Base-by-base conservation (phyloP, 1,139 yeast genomes). In the Yarrowia galli region DNA sequence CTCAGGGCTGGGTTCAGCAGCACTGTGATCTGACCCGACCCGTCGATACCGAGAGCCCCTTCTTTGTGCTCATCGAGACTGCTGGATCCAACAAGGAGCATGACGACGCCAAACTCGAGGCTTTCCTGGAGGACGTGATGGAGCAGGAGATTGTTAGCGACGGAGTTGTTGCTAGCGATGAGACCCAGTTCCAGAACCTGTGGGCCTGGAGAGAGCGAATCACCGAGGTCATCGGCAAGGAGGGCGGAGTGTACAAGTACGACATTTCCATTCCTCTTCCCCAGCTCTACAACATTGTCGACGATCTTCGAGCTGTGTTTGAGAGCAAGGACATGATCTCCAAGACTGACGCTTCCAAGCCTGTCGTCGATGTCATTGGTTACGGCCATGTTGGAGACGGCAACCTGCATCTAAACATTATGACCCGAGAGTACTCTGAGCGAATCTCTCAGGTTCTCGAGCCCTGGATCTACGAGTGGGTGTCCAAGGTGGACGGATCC, bases 331-430 rank as follows among this genome's bases (percentile, higher is more conserved):
- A 85, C 1, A 80, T 93, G 63, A 81, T 89, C 25, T 92, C 90
- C 68, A 82, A 85, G 56, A 85, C 87, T 40, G 95, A 89, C 70
- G 83, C 80, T 2, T 54, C 68, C 38, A 81, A 83, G 74, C 97
- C 98, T 5, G 98, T 90, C 6, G 87, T 91, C 64, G 89, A 87
- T 69, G 96, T 96, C 5, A 87, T 92, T 71, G 99, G 98, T 0
- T 95, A 93, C 74, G 99, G 99, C 2, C 99, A 93, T 75, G 84
- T 93, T 75, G 99, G 99, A 69, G 99, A 93, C 76, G 98, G 98
- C 67, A 93, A 93, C 79, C 83, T 93, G 74, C 99, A 93, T 77
- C 85, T 95, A 76, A 93, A 95, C 76, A 96, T 93, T 66, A 88
- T 96, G 63, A 96, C 92, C n/a, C 85, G 97, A 76, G 84, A 87